Conservation (phyloP, 1,284 basidiomycete genomes). For the Cutaneotrichosporon dermatis region DNA sequence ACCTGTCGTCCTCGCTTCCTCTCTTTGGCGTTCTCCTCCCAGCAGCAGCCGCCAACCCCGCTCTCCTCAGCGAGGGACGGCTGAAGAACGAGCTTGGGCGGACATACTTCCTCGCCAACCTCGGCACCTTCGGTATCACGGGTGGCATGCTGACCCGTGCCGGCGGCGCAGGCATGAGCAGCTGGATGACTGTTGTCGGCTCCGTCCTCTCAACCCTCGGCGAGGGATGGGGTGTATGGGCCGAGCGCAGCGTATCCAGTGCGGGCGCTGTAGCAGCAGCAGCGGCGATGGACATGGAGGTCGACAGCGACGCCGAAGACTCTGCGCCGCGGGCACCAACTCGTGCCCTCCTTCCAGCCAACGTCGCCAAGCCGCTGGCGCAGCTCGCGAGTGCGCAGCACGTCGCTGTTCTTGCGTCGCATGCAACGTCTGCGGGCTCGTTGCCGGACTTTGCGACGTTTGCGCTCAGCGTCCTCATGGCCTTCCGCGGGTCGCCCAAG, state of each 20-base stretch:
- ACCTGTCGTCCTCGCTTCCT: conserved; percentile 37
- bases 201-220: conserved; percentile 27
- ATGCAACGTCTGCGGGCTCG: conserved; percentile 10
- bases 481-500: conserved; percentile 56
- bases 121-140: conserved; percentile 46
- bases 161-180: conserved; percentile 22
- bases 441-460: conserved; percentile 34
- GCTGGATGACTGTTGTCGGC: conserved; percentile 41
- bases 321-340: not conserved
- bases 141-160: conserved; percentile 38
- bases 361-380: conserved; percentile 30
- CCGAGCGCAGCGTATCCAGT: conserved; percentile 24
- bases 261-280: not conserved
- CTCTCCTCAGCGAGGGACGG: conserved; percentile 24
- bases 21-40: conserved; percentile 41
- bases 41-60: conserved; percentile 21
- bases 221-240: conserved; percentile 45
- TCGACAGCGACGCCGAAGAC: conserved; percentile 27
- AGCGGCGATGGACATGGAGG: conserved; percentile 8
- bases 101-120: conserved; percentile 45
- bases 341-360: conserved; percentile 21
- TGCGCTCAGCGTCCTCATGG: conserved; percentile 44
- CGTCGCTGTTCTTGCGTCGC: conserved; percentile 17
- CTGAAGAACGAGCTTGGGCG: conserved; percentile 36
- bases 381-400: conserved; percentile 35